Conservation (phyloP, 805 yeast genomes). For the Yarrowia sp. region DNA sequence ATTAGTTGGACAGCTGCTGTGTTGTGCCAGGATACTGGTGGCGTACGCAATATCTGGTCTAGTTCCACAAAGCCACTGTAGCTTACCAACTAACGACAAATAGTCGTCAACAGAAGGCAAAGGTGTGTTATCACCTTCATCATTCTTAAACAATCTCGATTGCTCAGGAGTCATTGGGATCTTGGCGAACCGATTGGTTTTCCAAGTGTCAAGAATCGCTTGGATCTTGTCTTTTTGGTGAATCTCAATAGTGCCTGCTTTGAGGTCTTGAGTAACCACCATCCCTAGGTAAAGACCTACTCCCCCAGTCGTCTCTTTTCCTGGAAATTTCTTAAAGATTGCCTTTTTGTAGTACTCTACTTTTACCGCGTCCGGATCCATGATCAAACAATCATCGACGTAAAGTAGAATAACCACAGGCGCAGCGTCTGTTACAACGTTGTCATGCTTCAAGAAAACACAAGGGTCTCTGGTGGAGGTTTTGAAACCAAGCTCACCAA, state of each 20-base stretch:
- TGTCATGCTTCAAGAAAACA: not conserved
- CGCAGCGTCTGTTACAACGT: no score
- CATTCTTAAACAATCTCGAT: not conserved
- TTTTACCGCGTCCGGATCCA: not conserved
- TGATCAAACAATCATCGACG: not conserved
- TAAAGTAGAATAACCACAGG: not conserved
- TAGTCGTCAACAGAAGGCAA: not conserved
- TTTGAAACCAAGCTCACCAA: no score
- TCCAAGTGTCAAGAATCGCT: not conserved
- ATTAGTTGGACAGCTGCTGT: not conserved
- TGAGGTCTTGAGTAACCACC: not conserved
- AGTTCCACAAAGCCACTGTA: not conserved
- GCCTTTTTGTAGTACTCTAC: not conserved
- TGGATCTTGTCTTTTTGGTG: not conserved
- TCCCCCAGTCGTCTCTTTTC: not conserved
- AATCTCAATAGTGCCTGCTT: not conserved
- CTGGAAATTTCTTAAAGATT: not conserved
- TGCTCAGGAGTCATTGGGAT: not conserved
- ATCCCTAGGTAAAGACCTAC: not conserved
- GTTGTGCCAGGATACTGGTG: not conserved
- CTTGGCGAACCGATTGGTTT: not conserved
- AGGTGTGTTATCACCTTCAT: not conserved
- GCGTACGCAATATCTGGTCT: conserved; percentile 12
- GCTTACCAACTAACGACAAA: not conserved
- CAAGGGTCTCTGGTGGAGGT: not conserved